phyloP scores from a whole-genome alignment of 495 filamentous ascomycete genomes.

The Lophiostoma macrostomum region DNA sequence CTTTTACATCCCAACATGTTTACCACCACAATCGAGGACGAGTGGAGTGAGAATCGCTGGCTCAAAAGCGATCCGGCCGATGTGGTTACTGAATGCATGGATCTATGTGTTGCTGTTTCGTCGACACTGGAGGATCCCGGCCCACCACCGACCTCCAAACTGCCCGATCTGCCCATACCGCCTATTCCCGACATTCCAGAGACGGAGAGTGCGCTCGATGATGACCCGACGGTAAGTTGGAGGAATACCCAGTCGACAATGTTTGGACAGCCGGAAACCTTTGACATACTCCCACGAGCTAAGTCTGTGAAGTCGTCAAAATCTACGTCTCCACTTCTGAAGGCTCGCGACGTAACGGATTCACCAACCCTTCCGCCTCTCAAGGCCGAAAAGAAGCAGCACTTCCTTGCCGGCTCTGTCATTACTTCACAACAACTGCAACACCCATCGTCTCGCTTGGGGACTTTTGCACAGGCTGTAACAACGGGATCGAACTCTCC shows the following conservation, averaged over 20 bases:
- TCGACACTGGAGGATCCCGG: conserved; percentile 37
- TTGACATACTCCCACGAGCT: conserved; percentile 16
- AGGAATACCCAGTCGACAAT: conserved; percentile 50
- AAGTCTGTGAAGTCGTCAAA: conserved; percentile 32
- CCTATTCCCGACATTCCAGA: conserved; percentile 38
- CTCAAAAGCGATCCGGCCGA: conserved; percentile 69
- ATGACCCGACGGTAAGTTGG: conserved; percentile 39
- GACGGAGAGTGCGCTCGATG: conserved; percentile 39
- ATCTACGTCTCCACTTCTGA: conserved; percentile 28
- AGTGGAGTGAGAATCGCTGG: conserved; percentile 69
- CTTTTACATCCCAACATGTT: conserved; percentile 73
- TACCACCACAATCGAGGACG: conserved; percentile 64
- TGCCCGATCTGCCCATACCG: conserved; percentile 42
- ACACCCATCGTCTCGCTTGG: conserved; percentile 15
- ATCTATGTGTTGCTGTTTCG: conserved; percentile 44
- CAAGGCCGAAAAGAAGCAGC: conserved; percentile 14
- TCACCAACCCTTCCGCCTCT: conserved; percentile 55
- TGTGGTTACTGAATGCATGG: conserved; percentile 67
- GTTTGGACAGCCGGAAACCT: conserved; percentile 28
- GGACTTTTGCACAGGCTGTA: conserved; percentile 35
- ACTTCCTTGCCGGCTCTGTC: conserved; percentile 1
- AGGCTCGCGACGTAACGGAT: conserved; percentile 46
- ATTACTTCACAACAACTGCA: conserved; percentile 1
- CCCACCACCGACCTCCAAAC: conserved; percentile 36
- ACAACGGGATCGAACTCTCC: conserved; percentile 18